Conservation (phyloP, 2,329 filamentous ascomycete species). For the Dendryphion nanum region DNA sequence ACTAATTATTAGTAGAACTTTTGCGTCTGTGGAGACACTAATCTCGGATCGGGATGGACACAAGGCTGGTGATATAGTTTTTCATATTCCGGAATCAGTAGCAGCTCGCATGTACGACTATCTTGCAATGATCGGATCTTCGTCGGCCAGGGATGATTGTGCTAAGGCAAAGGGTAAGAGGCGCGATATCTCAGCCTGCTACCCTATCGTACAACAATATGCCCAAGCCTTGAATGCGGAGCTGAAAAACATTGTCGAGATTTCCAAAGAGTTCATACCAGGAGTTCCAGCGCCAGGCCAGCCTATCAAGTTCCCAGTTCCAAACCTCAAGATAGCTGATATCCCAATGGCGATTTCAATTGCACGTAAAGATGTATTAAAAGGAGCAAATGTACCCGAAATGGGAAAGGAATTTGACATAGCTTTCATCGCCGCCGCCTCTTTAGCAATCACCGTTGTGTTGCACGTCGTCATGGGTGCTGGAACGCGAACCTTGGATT, state of each 20-base stretch:
- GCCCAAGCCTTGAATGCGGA: background rate
- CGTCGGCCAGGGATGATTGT: no score
- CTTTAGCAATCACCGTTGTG: no score
- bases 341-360: no score
- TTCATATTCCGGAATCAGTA: conserved; percentile 5
- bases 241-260: background rate
- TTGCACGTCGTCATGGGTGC: no score
- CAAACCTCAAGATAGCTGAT: no score
- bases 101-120: conserved; percentile 8
- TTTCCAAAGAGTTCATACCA: background rate
- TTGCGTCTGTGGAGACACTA: conserved; percentile 10
- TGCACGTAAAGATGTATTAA: no score
- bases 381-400: no score
- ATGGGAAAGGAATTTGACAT: no score
- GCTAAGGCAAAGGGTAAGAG: background rate
- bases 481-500: no score
- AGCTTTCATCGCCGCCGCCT: no score
- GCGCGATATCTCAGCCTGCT: background rate
- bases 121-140: no score
- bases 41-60: conserved; percentile 5
- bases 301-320: background rate
- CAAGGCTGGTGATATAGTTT: conserved; percentile 11
- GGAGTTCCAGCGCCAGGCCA: background rate
- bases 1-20: no score
- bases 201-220: background rate